A percentile compares a stretch with the other conserved stretches of the same genome.
phyloP scores from a whole-genome alignment of 2,329 filamentous ascomycete genomes.

The Exophiala viscosa region DNA sequence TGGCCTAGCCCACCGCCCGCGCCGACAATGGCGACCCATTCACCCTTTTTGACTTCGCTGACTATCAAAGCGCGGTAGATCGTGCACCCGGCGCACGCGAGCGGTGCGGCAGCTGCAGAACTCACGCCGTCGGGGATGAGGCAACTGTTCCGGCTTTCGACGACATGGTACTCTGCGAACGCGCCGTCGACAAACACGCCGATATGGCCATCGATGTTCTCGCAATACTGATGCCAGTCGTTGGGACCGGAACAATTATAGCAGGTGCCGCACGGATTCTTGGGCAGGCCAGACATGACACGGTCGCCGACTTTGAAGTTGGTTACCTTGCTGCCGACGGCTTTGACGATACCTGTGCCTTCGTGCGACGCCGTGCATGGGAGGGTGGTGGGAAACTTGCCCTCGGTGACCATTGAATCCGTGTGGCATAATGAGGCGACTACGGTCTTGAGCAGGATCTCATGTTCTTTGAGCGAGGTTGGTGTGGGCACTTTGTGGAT shows the following conservation, averaged over 20 bases:
- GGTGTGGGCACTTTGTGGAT: slow-evolving; percentile 51
- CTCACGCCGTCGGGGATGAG: slow-evolving; percentile 48
- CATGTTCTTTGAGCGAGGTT: slow-evolving; percentile 44
- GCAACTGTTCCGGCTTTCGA: slow-evolving; percentile 48
- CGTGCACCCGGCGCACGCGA: slow-evolving; percentile 56
- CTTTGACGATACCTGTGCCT: slow-evolving; percentile 54
- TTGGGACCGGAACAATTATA: slow-evolving; percentile 48
- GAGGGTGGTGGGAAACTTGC: slow-evolving; percentile 47
- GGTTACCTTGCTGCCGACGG: slow-evolving; percentile 41
- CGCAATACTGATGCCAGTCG: slow-evolving; percentile 53
- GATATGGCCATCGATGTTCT: slow-evolving; percentile 41
- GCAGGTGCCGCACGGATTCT: slow-evolving; percentile 54
- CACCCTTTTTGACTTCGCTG: slow-evolving; percentile 35
- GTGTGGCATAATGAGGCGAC: slow-evolving; percentile 62
- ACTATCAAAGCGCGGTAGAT: slow-evolving; percentile 48
- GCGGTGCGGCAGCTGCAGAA: slow-evolving; percentile 52
- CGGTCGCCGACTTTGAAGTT: slow-evolving; percentile 50
- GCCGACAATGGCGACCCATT: slow-evolving; percentile 46
- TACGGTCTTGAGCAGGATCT: slow-evolving; percentile 59
- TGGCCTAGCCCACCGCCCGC: slow-evolving; percentile 54
- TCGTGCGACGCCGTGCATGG: slow-evolving; percentile 57
- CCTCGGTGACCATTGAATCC: slow-evolving; percentile 54
- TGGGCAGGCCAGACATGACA: slow-evolving; percentile 55
- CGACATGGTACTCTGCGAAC: slow-evolving; percentile 56
- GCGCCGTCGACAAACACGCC: slow-evolving; percentile 52